Evolutionary conservation across 2,329 filamentous ascomycete genomes (phyloP), one percentile per base, ranked within the genome.

Genomic region (Westerdykella sp.): DNA sequence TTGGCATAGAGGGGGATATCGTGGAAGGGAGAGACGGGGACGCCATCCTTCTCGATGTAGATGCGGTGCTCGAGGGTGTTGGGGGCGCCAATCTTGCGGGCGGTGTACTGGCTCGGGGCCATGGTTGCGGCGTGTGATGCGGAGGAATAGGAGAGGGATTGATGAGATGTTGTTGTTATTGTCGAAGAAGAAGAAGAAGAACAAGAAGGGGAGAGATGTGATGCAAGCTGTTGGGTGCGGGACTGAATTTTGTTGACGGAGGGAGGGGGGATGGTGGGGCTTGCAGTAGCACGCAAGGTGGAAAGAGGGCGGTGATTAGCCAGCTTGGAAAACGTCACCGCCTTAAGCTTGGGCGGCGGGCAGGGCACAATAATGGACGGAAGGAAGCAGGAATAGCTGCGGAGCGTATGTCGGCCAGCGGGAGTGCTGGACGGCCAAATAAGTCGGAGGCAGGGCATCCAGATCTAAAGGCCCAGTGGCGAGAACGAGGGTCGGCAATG

Each of bases 1-100:
- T 98, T 95, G 83, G 91, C 91, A 69, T 89, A 98, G 60, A 98
- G 87, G 50, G 93, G 93, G 59, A 98, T 89, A 70, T 98, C 93
- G 78, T 98, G 93, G 82, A 96, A 98, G 59, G 91, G 86, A 52
- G 91, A 97, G 71, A 97, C 72, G 57, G 87, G 86, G 54, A 86
- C 76, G 75, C 91, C 93, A 85, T 97, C 87, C 78, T 95, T 90
- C 80, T 98, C 91, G 68, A 97, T 83, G 81, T 85, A 98, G 74
- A 96, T 84, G 68, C 93, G 87, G 81, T 95, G 89, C 78, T 97
- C 90, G 69, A 95, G 78, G 61, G 93, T 97, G 79, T 96, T 85
- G 64, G 88, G 81, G 64, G 87, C 82, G 63, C 79, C 93, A 67
- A 95, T 78, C 80, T 94, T 96, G 76, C 90, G 85, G 68, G 85